Conservation (phyloP, 164 flowering plant genomes). For the Cinnamomum chago region DNA sequence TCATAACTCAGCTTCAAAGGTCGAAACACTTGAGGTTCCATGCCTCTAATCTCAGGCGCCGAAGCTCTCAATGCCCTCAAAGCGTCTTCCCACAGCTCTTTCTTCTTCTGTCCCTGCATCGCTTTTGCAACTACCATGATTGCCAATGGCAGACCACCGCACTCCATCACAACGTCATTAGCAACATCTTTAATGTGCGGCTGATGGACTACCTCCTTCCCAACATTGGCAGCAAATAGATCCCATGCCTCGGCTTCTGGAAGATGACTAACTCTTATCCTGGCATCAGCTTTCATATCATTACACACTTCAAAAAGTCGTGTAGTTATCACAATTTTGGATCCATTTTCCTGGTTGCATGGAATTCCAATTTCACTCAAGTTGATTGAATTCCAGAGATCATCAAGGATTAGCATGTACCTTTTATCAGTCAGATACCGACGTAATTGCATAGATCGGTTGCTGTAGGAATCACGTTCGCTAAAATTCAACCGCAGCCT, state of each 20-base stretch:
- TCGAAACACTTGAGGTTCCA: constrained; percentile 4
- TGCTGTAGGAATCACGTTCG: background rate
- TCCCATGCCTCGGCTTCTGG: background rate
- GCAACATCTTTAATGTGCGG: background rate
- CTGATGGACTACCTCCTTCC: background rate
- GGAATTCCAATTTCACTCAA: constrained; percentile 1
- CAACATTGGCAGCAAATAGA: background rate
- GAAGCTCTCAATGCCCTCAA: background rate
- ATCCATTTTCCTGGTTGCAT: too few species aligned
- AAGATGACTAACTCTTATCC: background rate
- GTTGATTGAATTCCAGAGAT: background rate
- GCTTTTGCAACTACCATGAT: constrained; percentile 1
- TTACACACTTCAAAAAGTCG: background rate
- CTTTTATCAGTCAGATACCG: background rate
- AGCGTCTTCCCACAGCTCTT: constrained; percentile 8
- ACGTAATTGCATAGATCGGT: too few species aligned
- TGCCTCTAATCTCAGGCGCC: constrained; percentile 1
- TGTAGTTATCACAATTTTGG: background rate
- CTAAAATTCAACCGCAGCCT: background rate
- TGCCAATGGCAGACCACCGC: constrained; percentile 11
- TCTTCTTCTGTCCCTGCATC: background rate
- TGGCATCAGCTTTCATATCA: background rate
- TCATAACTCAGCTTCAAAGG: constrained; percentile 12
- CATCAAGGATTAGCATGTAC: constrained; percentile 6
- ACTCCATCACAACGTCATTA: background rate